Evolutionary conservation across 2,329 filamentous ascomycete species (phyloP), one percentile per base, ranked within the genome.

Genomic region (Aspergillus ochraceoroseus): DNA sequence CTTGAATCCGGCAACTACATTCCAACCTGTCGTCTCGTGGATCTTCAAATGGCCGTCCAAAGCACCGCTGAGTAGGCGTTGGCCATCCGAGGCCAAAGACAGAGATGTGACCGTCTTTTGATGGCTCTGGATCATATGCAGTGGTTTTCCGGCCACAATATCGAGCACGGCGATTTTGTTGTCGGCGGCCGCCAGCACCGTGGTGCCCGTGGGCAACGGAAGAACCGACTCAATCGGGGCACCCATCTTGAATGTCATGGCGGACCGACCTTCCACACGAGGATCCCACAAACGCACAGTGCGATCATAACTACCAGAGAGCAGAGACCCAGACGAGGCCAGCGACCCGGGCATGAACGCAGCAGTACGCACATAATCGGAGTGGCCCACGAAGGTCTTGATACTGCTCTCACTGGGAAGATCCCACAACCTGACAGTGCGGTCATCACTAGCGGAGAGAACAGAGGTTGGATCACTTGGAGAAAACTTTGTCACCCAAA

Each of bases 1-100:
- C 68, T 96, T 98, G 46, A 85, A 80, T 36, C 87, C 90, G 26
- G 87, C 84, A n/a, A 96, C 89, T 5, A 96, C 86, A 60, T 95
- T 95, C 92, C 92, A 98, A 35, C 80, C 83, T 1, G 82, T 82
- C 1, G 89, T 95, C 67, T 96, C 90, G 57, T 94, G 96, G 26
- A 98, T 80, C 69, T 98, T 98, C 69, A 96, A 82, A 66, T 96
- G 92, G 7, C 92, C 94, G 63, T 98, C 92, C 31, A 98, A 74
- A 13, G 83, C 88, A 65, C 88, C 92, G 50, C 83, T 89, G 38
- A 98, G 77, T 41, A 98, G 75, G 35, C 92, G 80, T 35, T 80
- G 80, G 32, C 85, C 86, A 52, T 85, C 79, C 30, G 87, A 89
- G 5, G 88, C 89, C 22, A 94, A 71, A 36, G 83, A 82, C 39